A percentile compares a stretch with the other conserved stretches of the same genome.
Evolutionary conservation across 129 eudicot genomes (phyloP).

Genomic region (Tanacetum coccineum): DNA sequence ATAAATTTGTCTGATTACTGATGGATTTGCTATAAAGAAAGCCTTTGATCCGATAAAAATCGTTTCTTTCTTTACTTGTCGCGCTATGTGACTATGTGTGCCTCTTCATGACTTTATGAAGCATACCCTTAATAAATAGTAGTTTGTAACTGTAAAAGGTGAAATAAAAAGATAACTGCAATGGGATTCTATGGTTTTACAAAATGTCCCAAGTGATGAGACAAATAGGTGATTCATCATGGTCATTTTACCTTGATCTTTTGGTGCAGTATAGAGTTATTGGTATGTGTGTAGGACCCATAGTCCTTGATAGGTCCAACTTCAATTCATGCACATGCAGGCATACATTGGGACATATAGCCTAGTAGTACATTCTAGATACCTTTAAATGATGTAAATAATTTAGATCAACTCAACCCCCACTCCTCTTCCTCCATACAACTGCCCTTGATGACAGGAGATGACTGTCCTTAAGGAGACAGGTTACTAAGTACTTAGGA

Average conservation of each 20-base stretch:
- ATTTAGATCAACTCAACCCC: conserved; percentile 16
- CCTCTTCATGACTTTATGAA: conserved; percentile 3
- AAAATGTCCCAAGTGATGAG: conserved; percentile 34
- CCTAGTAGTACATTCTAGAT: conserved; percentile 16
- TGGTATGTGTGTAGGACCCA: conserved; percentile 35
- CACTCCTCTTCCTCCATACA: neutral
- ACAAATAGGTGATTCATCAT: conserved; percentile 27
- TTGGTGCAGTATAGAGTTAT: conserved; percentile 23
- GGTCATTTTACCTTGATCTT: conserved; percentile 29
- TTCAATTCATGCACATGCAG: too few species aligned
- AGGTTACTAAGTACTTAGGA: neutral
- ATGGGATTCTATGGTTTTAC: conserved; percentile 11
- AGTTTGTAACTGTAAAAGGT: too few species aligned
- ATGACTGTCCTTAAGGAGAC: conserved; percentile 26
- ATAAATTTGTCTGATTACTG: conserved; percentile 16
- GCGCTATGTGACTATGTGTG: neutral
- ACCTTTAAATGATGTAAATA: conserved; percentile 25
- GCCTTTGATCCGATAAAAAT: conserved; percentile 25
- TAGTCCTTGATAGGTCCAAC: conserved; percentile 35
- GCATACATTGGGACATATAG: conserved; percentile 41
- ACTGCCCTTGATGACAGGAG: conserved; percentile 19
- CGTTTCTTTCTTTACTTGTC: neutral
- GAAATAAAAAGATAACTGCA: too few species aligned
- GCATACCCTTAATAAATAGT: too few species aligned
- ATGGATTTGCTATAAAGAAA: conserved; percentile 20